phyloP scores from a whole-genome alignment of 2,329 filamentous ascomycete genomes.

The Aspergillus fumigatus region DNA sequence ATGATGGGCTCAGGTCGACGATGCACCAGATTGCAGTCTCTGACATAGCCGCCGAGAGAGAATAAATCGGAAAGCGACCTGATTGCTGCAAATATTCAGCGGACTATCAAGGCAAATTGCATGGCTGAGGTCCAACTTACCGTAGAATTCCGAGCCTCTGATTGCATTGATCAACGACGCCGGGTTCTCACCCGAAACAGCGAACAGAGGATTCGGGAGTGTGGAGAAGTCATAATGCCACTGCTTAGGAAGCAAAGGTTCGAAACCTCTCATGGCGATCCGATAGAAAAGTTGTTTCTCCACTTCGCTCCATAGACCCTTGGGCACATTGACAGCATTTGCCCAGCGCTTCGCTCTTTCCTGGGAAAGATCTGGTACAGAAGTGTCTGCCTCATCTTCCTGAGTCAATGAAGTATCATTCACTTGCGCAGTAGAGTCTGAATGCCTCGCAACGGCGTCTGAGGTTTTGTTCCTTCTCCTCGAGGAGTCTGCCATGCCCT shows the following conservation, averaged over 20 bases:
- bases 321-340: slow-evolving; percentile 36
- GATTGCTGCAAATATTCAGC: slow-evolving; percentile 36
- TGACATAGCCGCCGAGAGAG: slow-evolving; percentile 47
- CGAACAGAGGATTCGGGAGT: slow-evolving; percentile 51
- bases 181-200: slow-evolving; percentile 27
- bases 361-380: slow-evolving; percentile 21
- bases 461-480: background rate
- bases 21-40: slow-evolving; percentile 45
- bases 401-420: background rate
- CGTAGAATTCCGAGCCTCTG: slow-evolving; percentile 42
- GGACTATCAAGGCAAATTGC: background rate
- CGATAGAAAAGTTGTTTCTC: slow-evolving; percentile 51
- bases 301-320: slow-evolving; percentile 47
- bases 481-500: background rate
- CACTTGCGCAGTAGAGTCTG: background rate
- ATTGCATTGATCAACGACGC: slow-evolving; percentile 45
- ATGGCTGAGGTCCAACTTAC: slow-evolving; percentile 23
- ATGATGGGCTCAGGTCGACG: slow-evolving; percentile 36
- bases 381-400: background rate
- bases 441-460: background rate
- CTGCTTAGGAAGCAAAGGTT: slow-evolving; percentile 49
- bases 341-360: slow-evolving; percentile 33
- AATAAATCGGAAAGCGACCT: slow-evolving; percentile 49
- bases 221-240: slow-evolving; percentile 53
- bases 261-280: slow-evolving; percentile 52